These are phyloP conservation scores for Ceratobasidium sp. DNA, from an alignment of 1,284 basidiomycete genomes.

Conservation along the genomic window DNA sequence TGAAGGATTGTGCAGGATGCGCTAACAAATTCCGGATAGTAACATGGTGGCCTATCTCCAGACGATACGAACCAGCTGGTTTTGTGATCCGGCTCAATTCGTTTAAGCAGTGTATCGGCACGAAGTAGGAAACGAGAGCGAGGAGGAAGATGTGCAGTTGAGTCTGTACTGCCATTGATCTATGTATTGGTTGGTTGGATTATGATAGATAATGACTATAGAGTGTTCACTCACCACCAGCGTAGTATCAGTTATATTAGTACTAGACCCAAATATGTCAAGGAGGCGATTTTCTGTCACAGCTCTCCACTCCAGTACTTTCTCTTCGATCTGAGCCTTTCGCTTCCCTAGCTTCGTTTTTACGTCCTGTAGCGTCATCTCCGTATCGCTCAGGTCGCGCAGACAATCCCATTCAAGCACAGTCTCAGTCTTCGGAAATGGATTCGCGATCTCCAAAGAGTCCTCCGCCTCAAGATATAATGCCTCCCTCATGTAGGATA, in stretches of 20 bases:
- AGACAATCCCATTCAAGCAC: conserved; percentile 11
- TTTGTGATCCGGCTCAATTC: not conserved
- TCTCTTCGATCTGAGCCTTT: not conserved
- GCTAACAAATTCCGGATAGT: not conserved
- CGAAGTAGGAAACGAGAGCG: conserved; percentile 10
- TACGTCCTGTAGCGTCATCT: not conserved
- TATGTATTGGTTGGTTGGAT: too few species aligned
- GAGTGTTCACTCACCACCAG: not conserved
- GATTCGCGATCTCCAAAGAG: too few species aligned
- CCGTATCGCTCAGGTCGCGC: not conserved
- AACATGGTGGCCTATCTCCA: not conserved
- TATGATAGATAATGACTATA: too few species aligned
- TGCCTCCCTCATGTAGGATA: too few species aligned
- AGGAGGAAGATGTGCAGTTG: not conserved
- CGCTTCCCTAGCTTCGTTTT: not conserved
- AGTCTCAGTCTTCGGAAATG: not conserved
- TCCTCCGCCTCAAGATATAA: too few species aligned
- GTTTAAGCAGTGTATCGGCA: conserved; percentile 4
- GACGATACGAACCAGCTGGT: not conserved
- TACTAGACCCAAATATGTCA: not conserved
- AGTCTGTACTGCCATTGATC: not conserved
- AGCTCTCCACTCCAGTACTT: conserved; percentile 3
- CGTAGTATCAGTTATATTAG: not conserved
- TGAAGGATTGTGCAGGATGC: not conserved
- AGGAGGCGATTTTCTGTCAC: too few species aligned